phyloP scores from a whole-genome alignment of 2,329 filamentous ascomycete genomes.

The Aspergillus floridensis region DNA sequence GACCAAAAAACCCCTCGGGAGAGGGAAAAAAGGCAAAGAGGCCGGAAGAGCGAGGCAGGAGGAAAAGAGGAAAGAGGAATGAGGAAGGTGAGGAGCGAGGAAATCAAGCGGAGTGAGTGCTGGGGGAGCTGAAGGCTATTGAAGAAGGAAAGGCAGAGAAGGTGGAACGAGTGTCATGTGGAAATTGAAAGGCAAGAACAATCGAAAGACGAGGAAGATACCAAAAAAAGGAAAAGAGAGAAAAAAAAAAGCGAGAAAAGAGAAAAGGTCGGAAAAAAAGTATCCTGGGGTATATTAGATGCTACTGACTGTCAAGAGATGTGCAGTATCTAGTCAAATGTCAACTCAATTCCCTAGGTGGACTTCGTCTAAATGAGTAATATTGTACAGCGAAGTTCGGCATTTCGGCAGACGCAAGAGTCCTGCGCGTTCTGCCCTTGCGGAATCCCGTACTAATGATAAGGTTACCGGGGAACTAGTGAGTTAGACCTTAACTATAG shows the following conservation, averaged over 20 bases:
- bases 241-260: slow-evolving; percentile 6
- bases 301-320: not conserved
- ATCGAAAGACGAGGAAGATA: not conserved
- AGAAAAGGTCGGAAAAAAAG: slow-evolving; percentile 1
- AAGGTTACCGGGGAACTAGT: not conserved
- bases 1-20: not conserved
- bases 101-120: not conserved
- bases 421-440: not conserved
- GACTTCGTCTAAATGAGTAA: not conserved
- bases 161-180: not conserved
- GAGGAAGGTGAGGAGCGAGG: no score
- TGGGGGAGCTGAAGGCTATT: no score
- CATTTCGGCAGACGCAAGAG: no score
- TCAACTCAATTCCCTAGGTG: slow-evolving; percentile 3
- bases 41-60: no score
- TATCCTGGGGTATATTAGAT: slow-evolving; percentile 7
- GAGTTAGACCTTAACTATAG: not conserved
- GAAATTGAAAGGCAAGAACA: not conserved
- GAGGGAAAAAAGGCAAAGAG: not conserved
- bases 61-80: not conserved
- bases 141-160: not conserved
- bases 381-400: no score
- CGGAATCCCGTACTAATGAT: not conserved
- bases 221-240: slow-evolving; percentile 9
- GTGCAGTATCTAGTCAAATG: slow-evolving; percentile 9